Evolutionary conservation across 371 early-diverging fungal species (phyloP), one percentile per base, ranked within the genome.

Genomic region (Vairimorpha ceranae): DNA sequence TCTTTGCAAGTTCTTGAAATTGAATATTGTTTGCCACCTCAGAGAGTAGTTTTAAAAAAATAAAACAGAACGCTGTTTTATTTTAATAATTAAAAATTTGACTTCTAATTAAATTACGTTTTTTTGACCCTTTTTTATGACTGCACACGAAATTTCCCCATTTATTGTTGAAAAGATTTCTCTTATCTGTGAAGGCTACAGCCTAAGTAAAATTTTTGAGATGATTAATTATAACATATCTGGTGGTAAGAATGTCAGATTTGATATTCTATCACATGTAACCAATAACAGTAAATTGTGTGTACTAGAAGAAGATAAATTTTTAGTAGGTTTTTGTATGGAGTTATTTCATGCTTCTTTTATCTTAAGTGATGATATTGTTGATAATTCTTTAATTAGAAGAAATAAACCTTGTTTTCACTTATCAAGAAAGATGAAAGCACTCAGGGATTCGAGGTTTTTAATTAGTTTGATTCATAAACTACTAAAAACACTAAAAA

Each of bases 331-430:
- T 25, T 69, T 45, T 59, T 12, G 32, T 38, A 30, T 63, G 0
- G 71, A 71, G 19, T 17, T 63, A 0, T 59, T 95, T 54, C 95
- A 95, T 87, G 93, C 92, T 25, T 92, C 91, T 84, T 93, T 95
- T 87, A 86, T 95, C 72, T 90, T 95, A 36, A 86, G 92, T 38
- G 95, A 95, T 85, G 95, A 95, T 82, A 91, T 94, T 80, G 95
- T 94, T 94, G 95, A 95, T 84, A 85, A 86, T 46, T 93, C 93
- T 64, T 87, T 88, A 72, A 92, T 92, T 21, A 89, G 95, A 65
- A 90, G 95, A 81, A 92, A 92, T 21, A 90, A 91, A 80, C 92
- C 92, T 41, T 93, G 94, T 82, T 94, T 93, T 93, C 93, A 92
- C 86, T 87, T 87, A 70, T 79, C 85, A 29, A 92, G 94, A 52